Conservation (phyloP, 169 alveolate species). For the Sarcocystis neurona region DNA sequence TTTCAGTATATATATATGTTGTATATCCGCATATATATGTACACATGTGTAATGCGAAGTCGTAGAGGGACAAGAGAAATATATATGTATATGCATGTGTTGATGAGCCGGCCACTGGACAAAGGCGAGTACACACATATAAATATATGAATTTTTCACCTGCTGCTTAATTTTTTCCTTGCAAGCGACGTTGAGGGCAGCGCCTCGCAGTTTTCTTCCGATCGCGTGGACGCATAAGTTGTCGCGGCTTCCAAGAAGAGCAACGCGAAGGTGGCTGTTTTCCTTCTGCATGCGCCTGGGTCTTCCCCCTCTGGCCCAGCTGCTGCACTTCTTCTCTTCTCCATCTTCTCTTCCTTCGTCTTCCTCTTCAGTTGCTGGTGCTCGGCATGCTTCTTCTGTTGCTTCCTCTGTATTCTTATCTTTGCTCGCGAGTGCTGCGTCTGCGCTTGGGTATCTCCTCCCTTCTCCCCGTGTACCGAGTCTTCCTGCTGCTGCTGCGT, state of each 20-base stretch:
- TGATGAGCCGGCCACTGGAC: background rate
- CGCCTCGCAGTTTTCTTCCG: background rate
- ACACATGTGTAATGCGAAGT: too few species aligned
- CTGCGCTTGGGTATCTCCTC: too few species aligned
- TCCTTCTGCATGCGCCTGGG: background rate
- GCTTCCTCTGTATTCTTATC: background rate
- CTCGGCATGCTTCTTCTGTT: background rate
- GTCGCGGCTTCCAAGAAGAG: constrained; percentile 15
- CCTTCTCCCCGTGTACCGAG: too few species aligned
- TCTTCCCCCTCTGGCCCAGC: background rate
- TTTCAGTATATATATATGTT: too few species aligned
- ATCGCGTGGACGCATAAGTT: constrained; percentile 16
- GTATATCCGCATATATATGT: too few species aligned
- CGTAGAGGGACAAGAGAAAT: too few species aligned
- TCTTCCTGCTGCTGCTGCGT: too few species aligned
- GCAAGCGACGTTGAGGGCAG: constrained; percentile 16
- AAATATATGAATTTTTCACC: background rate
- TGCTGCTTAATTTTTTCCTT: constrained; percentile 7
- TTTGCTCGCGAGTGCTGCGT: too few species aligned
- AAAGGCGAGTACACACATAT: background rate
- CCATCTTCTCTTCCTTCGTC: background rate
- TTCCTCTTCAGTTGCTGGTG: background rate
- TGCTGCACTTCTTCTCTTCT: background rate
- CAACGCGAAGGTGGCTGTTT: background rate
- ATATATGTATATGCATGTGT: background rate